Percentiles rank a stretch among this genome's conserved stretches.
Conservation (phyloP, 1,284 basidiomycete species). For the Erythrobasidium hasegawianum region DNA sequence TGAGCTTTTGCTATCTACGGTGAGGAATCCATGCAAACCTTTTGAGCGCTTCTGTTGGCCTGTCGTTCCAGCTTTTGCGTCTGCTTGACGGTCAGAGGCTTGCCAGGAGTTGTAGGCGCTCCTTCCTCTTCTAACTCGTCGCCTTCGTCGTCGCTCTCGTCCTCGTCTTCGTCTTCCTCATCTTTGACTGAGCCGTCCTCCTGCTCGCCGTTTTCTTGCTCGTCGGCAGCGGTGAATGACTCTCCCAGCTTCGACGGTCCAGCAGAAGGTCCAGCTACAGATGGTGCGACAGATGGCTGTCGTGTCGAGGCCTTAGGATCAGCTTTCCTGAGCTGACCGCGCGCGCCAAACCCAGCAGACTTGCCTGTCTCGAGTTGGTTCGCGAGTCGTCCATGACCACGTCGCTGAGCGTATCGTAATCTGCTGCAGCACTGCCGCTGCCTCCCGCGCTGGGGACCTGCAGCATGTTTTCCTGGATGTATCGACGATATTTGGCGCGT, state of each 20-base stretch:
- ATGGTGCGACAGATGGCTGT: conserved; percentile 26
- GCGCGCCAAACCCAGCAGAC: not conserved
- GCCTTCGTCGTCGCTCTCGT: conserved; percentile 34
- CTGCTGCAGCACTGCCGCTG: conserved; percentile 7
- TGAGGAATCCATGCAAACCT: conserved; percentile 10
- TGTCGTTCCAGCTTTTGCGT: conserved; percentile 26
- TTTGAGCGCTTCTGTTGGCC: conserved; percentile 15
- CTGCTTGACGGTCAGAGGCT: conserved; percentile 30
- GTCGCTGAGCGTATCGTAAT: conserved; percentile 35
- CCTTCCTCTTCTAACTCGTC: conserved; percentile 22
- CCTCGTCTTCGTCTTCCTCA: conserved; percentile 19
- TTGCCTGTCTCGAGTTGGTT: conserved; percentile 28
- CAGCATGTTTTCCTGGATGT: no score
- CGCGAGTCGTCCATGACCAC: conserved; percentile 34
- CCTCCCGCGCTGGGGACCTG: conserved; percentile 20
- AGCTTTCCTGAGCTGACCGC: no score
- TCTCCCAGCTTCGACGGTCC: conserved; percentile 30
- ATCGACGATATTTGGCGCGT: no score
- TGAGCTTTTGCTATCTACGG: no score
- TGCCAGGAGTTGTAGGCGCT: not conserved
- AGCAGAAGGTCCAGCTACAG: conserved; percentile 9
- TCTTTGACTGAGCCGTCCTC: conserved; percentile 31
- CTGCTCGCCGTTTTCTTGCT: conserved; percentile 30
- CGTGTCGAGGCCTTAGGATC: no score
- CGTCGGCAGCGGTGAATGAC: conserved; percentile 15